Base-by-base conservation (phyloP, 202 grass and related monocot genomes). In the Digitaria exilis region DNA sequence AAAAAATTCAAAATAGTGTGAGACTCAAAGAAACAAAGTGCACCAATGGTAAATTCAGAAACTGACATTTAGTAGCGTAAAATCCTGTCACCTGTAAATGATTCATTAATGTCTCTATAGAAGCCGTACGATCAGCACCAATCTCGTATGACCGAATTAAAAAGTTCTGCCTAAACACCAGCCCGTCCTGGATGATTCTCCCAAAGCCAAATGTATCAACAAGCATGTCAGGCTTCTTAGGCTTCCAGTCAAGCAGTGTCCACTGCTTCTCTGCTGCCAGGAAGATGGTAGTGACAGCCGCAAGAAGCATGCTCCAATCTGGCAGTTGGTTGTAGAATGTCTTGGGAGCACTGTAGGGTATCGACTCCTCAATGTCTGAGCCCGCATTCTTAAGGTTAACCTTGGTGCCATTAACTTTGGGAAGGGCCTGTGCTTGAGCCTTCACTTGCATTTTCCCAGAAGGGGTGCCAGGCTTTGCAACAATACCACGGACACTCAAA, bases 91-190 rank as follows among this genome's bases (percentile, higher is more conserved):
- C 97, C 93, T 99, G 97, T 79, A 99, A 84, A 90, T 99, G 93
- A 70, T 99, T 99, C 97, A 99, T 99, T 91, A 99, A 85, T 31
- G 97, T 96, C 64, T 96, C 97, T 71, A 99, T 88, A 71, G 97
- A 96, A 76, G 97, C 97, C 46, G 97, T 99, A 45, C 91, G 85
- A 91, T 99, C 97, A 18, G 93, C 97, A 12, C 97, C 97, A 29
- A 99, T 96, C 86, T 99, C 97, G 73, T 99, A 99, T 5, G 97
- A 99, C 65, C 97, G 91, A 69, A 99, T 99, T 19, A 92, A 85
- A 64, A 99, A 99, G 73, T 88, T 99, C 64, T 99, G 97, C 87
- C 97, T 94, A 72, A 96, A 99, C 14, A 96, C 81, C 28, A 88
- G 63, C 37, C 97, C 97, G 42, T 94, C 93, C 74, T 94, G 93